Base-by-base conservation (phyloP, 1,284 basidiomycete species). In the Takashimella tepidaria region DNA sequence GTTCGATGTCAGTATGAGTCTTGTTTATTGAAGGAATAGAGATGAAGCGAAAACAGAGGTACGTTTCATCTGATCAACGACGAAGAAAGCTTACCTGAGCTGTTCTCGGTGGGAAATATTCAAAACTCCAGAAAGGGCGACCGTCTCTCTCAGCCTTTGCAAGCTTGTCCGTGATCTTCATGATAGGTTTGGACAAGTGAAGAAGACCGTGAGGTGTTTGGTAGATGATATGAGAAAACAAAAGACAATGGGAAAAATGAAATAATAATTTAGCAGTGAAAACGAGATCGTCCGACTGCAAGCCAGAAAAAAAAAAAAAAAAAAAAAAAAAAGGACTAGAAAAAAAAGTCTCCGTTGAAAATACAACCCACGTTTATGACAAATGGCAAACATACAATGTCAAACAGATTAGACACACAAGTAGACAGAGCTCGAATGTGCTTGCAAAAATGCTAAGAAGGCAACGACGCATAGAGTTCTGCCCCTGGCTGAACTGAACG, bases 71-170 rank as follows among this genome's bases (percentile, higher is more conserved):
- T n/a, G n/a, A n/a, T n/a, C n/a, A n/a, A n/a, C n/a, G n/a, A n/a
- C n/a, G n/a, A n/a, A n/a, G n/a, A 52, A 11, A 37, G 62, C 73
- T 51, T 50, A 74, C 92, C 84, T 97, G 92, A 44, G 91, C 89
- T 31, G 92, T 96, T 60, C 92, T 81, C 25, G 92, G 92, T 54
- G 92, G 92, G 67, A 97, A 97, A 78, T 92, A 97, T 74, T 97
- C 92, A 72, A 97, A 97, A 49, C 88, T 91, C 91, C 91, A 95
- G 85, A 89, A 92, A 59, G 89, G 77, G 64, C 88, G 84, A 61
- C 86, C 84, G 66, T 92, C 87, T 73, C 87, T 85, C 53, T 82
- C 78, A 49, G 88, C 88, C 73, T 88, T 83, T 62, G 86, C 81
- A 49, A 93, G 88, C 79, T 92, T 93, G 75, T 90, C 83, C 61